Base-by-base conservation (phyloP, 1,284 basidiomycete species). In the Cryptococcus sp. region DNA sequence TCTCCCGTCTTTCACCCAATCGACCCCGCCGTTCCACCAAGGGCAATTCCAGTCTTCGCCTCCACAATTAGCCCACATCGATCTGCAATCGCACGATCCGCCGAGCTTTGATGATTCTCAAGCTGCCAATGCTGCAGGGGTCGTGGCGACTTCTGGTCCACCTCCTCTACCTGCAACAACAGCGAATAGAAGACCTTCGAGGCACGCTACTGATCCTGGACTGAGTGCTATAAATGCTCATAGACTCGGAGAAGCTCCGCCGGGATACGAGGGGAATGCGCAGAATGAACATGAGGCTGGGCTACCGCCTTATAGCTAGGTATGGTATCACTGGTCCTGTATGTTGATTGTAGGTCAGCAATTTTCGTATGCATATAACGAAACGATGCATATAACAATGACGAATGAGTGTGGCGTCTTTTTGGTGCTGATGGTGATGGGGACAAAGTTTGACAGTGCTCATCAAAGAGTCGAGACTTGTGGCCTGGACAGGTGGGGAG, bases 81-180 rank as follows among this genome's bases (percentile, higher is more conserved):
- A 26, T 5, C 20, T 39, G 34, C 55, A 50, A 16, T 52, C 53
- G 10, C 58, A 66, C 40, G 66, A 70, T 22, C 76, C 76, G 1
- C 76, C 76, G 8, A 64, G 59, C 3, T 78, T 78, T 48, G 76
- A 66, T 34, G 76, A 74, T 16, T 71, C 68, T 50, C 75, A 78
- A 62, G 76, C 76, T 17, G 75, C 75, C 19, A 71, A 70, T 48
- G 71, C 74, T 15, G 59, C 59, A 0, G 64, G 66, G 4, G 56
- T 46, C 22, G 63, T 57, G 19, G 59, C 58, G 6, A 48, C 58
- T 15, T 55, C 57, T 16, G 52, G 51, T 20, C 19, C 29, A 3
- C 17, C 26, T 8, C 26, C 43, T 41, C 15, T 22, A 11, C 46
- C 23, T n/a, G 37, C 26, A 3, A 46, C 46, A 23, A 48, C 19